Conservation (phyloP, 1,139 yeast species). For the Saccharomyces hybrid region DNA sequence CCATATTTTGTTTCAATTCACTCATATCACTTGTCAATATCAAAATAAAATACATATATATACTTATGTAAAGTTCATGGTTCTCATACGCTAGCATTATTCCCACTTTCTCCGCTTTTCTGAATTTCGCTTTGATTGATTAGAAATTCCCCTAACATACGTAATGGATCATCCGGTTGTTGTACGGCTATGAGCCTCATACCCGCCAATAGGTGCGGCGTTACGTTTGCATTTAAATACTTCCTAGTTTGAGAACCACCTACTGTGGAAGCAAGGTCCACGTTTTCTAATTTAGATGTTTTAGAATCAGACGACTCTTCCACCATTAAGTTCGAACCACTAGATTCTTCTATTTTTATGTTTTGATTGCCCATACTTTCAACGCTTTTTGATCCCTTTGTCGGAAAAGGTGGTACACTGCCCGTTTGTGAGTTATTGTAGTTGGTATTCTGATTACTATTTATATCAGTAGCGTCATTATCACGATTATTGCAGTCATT, state of each 20-base stretch:
- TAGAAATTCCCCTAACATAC: conserved; percentile 62
- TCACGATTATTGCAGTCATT: background rate
- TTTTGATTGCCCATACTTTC: background rate
- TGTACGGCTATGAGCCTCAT: conserved; percentile 52
- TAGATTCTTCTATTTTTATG: background rate
- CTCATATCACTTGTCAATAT: conserved; percentile 1
- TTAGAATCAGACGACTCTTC: conserved; percentile 1
- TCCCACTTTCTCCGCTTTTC: conserved; percentile 2
- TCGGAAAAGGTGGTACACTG: background rate
- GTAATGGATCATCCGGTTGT: conserved; percentile 63
- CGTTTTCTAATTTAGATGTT: conserved; percentile 8
- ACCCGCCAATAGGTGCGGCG: conserved; percentile 61
- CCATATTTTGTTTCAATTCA: background rate
- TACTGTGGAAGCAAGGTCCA: conserved; percentile 42
- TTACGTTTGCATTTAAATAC: conserved; percentile 66
- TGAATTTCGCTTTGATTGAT: conserved; percentile 41
- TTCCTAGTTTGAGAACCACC: conserved; percentile 79
- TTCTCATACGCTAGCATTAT: background rate
- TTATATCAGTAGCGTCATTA: background rate
- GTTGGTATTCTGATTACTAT: background rate
- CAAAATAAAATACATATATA: background rate
- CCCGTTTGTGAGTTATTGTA: background rate
- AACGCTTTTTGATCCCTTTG: background rate
- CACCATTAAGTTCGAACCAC: background rate
- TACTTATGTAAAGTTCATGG: background rate